A percentile compares a stretch with the other conserved stretches of the same genome.
phyloP scores from a whole-genome alignment of 192 early-diverging fungal species.

The Coemansia javaensis region DNA sequence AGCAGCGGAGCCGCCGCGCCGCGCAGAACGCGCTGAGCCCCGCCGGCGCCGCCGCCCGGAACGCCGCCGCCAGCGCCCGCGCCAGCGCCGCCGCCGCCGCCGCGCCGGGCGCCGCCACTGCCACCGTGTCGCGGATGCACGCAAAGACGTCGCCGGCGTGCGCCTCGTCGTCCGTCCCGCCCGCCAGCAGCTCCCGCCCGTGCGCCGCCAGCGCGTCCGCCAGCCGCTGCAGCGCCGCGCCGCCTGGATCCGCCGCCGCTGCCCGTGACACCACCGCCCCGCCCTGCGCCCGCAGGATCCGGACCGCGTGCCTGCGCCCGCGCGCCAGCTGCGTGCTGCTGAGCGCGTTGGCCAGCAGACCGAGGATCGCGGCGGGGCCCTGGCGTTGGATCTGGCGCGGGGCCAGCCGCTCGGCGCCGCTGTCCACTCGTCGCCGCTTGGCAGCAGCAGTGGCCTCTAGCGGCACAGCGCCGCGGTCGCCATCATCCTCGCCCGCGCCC shows the following conservation, averaged over 20 bases:
- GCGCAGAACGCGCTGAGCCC: conserved; percentile 16
- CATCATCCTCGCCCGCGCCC: too few relatives aligned
- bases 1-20: conserved; percentile 23
- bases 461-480: not conserved
- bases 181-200: not conserved
- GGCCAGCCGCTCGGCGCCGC: too few relatives aligned
- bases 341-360: conserved; percentile 11
- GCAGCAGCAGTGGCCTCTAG: not conserved
- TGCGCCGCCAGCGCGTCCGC: conserved; percentile 4
- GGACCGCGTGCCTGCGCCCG: conserved; percentile 8
- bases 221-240: not conserved
- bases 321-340: not conserved
- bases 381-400: too few relatives aligned
- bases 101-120: too few relatives aligned
- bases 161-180: not conserved
- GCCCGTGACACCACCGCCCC: conserved; percentile 1
- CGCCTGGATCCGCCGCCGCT: not conserved
- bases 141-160: conserved; percentile 25
- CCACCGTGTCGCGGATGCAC: conserved; percentile 15
- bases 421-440: conserved; percentile 2
- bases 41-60: not conserved
- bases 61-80: conserved; percentile 1
- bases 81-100: not conserved
- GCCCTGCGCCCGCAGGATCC: conserved; percentile 16
- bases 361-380: not conserved